Evolutionary conservation across 345 rosid species (phyloP).

Genomic region (Fremontodendron californicum): DNA sequence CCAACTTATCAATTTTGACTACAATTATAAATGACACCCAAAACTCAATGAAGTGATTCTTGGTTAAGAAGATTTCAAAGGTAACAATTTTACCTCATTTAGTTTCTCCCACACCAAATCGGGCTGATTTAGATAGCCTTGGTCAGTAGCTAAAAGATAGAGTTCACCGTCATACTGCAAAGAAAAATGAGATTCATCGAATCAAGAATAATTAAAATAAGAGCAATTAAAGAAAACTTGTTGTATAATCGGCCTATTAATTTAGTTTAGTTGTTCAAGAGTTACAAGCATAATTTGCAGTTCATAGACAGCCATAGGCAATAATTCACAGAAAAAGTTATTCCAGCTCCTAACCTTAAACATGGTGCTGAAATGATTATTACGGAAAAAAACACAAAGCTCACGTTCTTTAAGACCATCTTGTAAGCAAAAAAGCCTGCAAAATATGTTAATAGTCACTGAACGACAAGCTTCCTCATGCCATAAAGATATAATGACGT

Average conservation of each 20-base stretch:
- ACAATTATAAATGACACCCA: neutral
- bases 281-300: constrained; percentile 4
- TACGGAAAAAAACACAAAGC: constrained; percentile 93
- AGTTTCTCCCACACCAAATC: constrained; percentile 98
- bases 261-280: constrained; percentile 4
- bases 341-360: constrained; percentile 62
- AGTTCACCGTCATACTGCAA: constrained; percentile 93
- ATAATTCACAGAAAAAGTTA: constrained; percentile 7
- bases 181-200: constrained; percentile 14
- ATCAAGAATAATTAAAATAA: neutral
- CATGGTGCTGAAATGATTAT: constrained; percentile 99
- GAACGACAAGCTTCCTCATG: constrained; percentile 3
- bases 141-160: constrained; percentile 96
- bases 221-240: neutral
- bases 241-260: constrained; percentile 1
- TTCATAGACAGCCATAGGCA: neutral
- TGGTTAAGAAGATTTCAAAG: neutral
- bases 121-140: constrained; percentile 89
- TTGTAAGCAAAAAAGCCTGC: constrained; percentile 85
- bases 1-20: neutral
- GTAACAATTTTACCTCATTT: constrained; percentile 65
- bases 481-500: neutral
- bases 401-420: constrained; percentile 93
- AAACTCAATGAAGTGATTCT: neutral
- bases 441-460: constrained; percentile 14